Evolutionary conservation across 306 rosid species (phyloP).

Genomic region (Rosa rugosa): DNA sequence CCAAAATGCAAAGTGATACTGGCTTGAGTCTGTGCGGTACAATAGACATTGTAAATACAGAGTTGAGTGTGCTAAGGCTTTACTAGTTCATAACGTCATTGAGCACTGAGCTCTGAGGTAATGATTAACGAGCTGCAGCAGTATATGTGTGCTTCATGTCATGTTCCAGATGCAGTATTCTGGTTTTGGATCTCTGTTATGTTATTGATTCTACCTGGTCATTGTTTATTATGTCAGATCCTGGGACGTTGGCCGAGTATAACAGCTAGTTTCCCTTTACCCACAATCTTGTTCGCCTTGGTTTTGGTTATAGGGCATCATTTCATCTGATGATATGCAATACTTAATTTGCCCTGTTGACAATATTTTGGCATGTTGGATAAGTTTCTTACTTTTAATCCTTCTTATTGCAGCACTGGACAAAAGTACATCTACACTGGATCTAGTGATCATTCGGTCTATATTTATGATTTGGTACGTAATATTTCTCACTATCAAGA

Average conservation of each 20-base stretch:
- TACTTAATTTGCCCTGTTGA: not conserved
- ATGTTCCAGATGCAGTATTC: not conserved
- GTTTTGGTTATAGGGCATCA: not conserved
- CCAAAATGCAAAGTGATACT: not conserved
- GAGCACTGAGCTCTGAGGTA: not conserved
- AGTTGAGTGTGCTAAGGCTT: not conserved
- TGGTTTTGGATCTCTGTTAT: not conserved
- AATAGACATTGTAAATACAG: not conserved
- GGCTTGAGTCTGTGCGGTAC: not conserved
- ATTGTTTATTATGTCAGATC: not conserved
- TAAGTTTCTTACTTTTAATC: not conserved
- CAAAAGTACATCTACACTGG: constrained; percentile 95
- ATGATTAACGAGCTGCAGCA: not conserved
- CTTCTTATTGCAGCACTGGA: constrained; percentile 31
- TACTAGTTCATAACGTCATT: not conserved
- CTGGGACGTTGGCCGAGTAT: not conserved
- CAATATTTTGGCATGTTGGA: not conserved
- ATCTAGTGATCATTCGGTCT: constrained; percentile 69
- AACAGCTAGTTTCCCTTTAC: not conserved
- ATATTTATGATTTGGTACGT: constrained; percentile 86
- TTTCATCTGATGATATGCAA: not conserved
- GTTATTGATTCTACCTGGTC: not conserved
- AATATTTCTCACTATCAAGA: not conserved
- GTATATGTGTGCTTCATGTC: not conserved
- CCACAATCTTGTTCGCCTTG: not conserved